These are phyloP conservation scores for Penicillium sp. DNA, from an alignment of 2,329 filamentous ascomycete genomes.

Conservation along the genomic window DNA sequence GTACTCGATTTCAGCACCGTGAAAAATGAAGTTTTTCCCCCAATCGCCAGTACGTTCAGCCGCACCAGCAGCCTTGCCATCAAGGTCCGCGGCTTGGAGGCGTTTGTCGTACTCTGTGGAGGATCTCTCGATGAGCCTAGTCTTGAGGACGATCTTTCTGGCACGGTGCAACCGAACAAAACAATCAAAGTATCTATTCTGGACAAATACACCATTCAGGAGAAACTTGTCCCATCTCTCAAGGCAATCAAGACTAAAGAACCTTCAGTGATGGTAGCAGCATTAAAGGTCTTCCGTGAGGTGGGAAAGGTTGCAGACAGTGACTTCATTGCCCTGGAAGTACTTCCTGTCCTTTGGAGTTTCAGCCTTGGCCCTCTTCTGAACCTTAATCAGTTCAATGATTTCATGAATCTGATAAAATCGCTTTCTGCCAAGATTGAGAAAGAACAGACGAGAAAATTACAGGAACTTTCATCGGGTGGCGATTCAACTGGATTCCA, in stretches of 20 bases:
- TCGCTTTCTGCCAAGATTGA: slow-evolving; percentile 77
- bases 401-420: slow-evolving; percentile 88
- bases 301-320: slow-evolving; percentile 80
- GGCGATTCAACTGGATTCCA: slow-evolving; percentile 50
- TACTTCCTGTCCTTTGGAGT: slow-evolving; percentile 84
- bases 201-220: slow-evolving; percentile 97
- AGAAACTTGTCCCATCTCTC: slow-evolving; percentile 89
- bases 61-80: slow-evolving; percentile 92
- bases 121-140: slow-evolving; percentile 56
- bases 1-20: slow-evolving; percentile 94
- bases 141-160: slow-evolving; percentile 65
- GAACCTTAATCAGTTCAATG: slow-evolving; percentile 81
- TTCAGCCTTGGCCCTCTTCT: slow-evolving; percentile 90
- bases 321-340: slow-evolving; percentile 89
- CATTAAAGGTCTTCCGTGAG: slow-evolving; percentile 78
- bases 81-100: slow-evolving; percentile 88
- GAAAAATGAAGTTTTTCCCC: slow-evolving; percentile 93
- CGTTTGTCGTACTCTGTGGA: slow-evolving; percentile 86
- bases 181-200: slow-evolving; percentile 72
- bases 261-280: slow-evolving; percentile 94
- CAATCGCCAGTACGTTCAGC: slow-evolving; percentile 85
- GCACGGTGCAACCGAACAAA: slow-evolving; percentile 53
- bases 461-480: slow-evolving; percentile 75
- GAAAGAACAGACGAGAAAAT: slow-evolving; percentile 81
- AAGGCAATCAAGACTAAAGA: slow-evolving; percentile 97